phyloP scores from a whole-genome alignment of 2,329 filamentous ascomycete genomes.

The Paraphaeosphaeria sporulosa region DNA sequence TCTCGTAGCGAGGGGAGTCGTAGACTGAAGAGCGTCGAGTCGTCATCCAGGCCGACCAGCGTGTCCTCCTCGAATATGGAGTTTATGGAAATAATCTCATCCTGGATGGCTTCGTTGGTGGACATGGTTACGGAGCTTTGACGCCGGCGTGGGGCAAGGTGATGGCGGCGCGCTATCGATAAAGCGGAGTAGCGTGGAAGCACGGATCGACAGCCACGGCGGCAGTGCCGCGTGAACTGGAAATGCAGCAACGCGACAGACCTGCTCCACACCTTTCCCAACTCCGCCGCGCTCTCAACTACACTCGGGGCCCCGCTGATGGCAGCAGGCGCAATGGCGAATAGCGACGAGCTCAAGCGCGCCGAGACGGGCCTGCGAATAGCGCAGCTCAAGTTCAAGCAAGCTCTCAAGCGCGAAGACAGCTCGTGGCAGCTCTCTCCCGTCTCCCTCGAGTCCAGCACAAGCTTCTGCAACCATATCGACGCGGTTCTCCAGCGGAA shows the following conservation, averaged over 20 bases:
- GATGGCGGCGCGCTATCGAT: not conserved
- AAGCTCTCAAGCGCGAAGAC: constrained; percentile 34
- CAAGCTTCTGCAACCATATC: constrained; percentile 33
- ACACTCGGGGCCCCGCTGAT: not conserved
- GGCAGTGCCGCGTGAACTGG: not conserved
- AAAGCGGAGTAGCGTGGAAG: constrained; percentile 14
- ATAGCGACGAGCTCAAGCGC: constrained; percentile 31
- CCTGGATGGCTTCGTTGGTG: constrained; percentile 59
- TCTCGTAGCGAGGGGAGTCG: constrained; percentile 70
- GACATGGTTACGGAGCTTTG: constrained; percentile 29
- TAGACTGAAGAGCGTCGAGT: constrained; percentile 56
- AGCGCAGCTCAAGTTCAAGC: constrained; percentile 40
- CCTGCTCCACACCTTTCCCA: not conserved
- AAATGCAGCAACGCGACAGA: not conserved
- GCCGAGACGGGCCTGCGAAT: constrained; percentile 34
- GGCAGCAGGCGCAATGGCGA: constrained; percentile 26
- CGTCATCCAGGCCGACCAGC: constrained; percentile 50
- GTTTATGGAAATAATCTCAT: constrained; percentile 83
- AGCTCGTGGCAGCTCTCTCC: constrained; percentile 25
- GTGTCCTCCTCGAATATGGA: constrained; percentile 81
- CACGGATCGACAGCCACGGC: not conserved
- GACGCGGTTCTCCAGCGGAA: constrained; percentile 39
- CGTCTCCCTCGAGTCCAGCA: constrained; percentile 31
- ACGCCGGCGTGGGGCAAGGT: not conserved
- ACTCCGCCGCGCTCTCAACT: not conserved